Base-by-base conservation (phyloP, 2,329 filamentous ascomycete species). In the Exophiala sp. region DNA sequence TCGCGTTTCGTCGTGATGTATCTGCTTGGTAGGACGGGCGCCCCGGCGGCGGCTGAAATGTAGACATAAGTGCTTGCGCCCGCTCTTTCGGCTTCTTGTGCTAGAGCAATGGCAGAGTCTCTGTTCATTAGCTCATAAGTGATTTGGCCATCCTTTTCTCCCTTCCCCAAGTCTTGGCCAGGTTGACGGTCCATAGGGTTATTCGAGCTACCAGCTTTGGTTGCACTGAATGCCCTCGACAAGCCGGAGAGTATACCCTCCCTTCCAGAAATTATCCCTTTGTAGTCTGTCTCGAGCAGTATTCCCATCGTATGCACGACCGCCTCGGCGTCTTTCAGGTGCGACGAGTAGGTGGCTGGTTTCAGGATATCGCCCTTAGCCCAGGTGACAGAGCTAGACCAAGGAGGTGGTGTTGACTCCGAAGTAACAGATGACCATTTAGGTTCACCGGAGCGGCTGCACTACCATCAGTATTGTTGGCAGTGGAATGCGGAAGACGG, bases 51-150 rank as follows among this genome's bases (percentile, higher is more conserved):
- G 1, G 93, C 93, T 29, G 89, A 95, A 54, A 98, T 84, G 73
- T 88, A 97, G 52, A 85, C 81, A 65, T 95, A 96, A 0, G 82
- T 80, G 14, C 76, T 70, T 11, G 84, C 83, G 29, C 80, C 75
- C 52, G 81, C 79, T 27, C 71, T 71, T 21, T 77, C 76, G 1
- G 89, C 82, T 65, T 91, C 86, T 63, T 84, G 81, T 11, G 91
- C 93, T 11, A 96, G 77, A 47, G 84, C 79, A 54, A 97, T 81
- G 41, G 91, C 91, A 71, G 75, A 81, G 50, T 59, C 52, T 50
- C 93, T 80, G 71, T 98, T 98, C 88, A 98, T 96, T 53, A 89
- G 77, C 73, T 97, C 93, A 72, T 98, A 98, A 14, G 91, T 96
- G 62, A 95, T 75, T 69, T 93, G 86, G 21, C 83, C 82, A 60